A percentile compares a stretch with the other conserved stretches of the same genome.
These are phyloP conservation scores for Aspergillus aculeatus DNA, from an alignment of 2,329 filamentous ascomycete species.

Conservation along the genomic window DNA sequence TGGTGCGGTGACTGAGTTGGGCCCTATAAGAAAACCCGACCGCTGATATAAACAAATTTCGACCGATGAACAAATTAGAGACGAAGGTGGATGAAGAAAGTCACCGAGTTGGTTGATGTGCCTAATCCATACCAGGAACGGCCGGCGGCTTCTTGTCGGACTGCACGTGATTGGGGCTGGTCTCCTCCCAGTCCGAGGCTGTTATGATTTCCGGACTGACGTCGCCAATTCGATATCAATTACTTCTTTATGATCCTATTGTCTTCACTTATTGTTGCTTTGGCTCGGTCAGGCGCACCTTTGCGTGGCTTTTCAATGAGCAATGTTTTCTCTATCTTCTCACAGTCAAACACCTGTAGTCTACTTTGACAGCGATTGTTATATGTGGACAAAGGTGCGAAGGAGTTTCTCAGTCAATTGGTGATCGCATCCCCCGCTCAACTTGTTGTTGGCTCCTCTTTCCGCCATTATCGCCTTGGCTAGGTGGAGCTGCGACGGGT, in stretches of 20 bases:
- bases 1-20: background rate
- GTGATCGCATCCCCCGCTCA: background rate
- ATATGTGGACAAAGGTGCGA: background rate
- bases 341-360: background rate
- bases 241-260: background rate
- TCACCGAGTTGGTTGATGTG: background rate
- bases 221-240: background rate
- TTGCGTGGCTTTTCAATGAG: no score
- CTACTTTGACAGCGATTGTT: background rate
- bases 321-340: no score
- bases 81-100: background rate
- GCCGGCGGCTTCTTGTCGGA: background rate
- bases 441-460: background rate
- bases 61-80: no score
- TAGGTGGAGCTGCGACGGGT: background rate
- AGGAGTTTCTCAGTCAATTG: background rate
- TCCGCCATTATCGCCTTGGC: background rate
- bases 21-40: background rate
- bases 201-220: background rate
- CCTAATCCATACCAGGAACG: background rate
- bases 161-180: background rate
- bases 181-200: background rate
- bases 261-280: background rate
- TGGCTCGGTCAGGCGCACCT: background rate
- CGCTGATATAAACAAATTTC: background rate